Base-by-base conservation (phyloP, 345 rosid species). In the Moringa oleifera region DNA sequence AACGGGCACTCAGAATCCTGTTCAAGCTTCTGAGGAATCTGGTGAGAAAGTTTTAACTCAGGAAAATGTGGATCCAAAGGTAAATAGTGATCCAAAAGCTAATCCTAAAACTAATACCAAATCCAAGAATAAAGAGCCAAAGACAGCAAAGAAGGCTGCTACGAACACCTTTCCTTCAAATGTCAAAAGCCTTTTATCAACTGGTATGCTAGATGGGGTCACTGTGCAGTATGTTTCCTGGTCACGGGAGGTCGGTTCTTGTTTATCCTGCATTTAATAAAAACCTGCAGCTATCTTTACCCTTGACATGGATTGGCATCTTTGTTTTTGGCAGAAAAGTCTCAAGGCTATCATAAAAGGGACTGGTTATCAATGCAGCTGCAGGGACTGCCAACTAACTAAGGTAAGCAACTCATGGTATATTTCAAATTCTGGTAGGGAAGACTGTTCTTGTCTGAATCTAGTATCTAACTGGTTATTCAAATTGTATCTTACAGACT, bases 201-300 rank as follows among this genome's bases (percentile, higher is more conserved):
- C 89, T 64, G 93, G 93, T 33, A 82, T 86, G 77, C 73, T 84
- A 52, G 93, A 86, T 59, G 93, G 84, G 53, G 79, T 80, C 52
- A 73, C 69, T 61, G 93, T 86, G 60, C 80, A 86, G 79, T 84
- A 84, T 54, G 82, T 80, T 60, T 80, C 93, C 36, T 82, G 85
- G 87, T 80, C 89, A 18, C 71, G 80, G 23, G 93, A 86, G 81
- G 93, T 86, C 68, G 63, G 59, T 57, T 54, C 25, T 62, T 25
- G 25, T 18, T 20, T 51, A n/a, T 21, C 28, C 54, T 52, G 23
- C 53, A 31, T 28, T 28, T 3, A 28, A 28, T 2, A 28, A 28
- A 8, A 28, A 28, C 8, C 5, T 28, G 33, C 33, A 28, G 8
- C 33, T 41, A 4, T 41, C 47, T 41, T 41, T 7, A 9, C 12